Evolutionary conservation across 164 flowering plant genomes (phyloP).

Genomic region (Aristolochia californica): DNA sequence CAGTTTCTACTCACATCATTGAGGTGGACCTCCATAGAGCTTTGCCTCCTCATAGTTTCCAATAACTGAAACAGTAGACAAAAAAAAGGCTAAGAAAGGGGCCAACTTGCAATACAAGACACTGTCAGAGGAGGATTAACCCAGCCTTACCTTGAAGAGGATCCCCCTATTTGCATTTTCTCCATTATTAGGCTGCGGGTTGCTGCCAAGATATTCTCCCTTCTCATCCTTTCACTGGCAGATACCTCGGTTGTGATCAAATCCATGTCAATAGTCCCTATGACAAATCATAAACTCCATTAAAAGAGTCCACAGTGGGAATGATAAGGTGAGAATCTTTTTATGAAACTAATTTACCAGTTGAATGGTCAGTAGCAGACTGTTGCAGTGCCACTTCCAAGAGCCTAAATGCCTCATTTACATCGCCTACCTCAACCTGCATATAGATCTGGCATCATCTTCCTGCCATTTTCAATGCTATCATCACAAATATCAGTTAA

Average conservation of each 20-base stretch:
- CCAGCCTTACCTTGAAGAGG: constrained; percentile 54
- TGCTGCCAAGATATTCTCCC: constrained; percentile 51
- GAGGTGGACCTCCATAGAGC: constrained; percentile 53
- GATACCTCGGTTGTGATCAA: constrained; percentile 96
- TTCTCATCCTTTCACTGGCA: constrained; percentile 88
- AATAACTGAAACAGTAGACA: constrained; percentile 37
- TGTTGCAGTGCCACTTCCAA: constrained; percentile 96
- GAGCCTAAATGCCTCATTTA: constrained; percentile 83
- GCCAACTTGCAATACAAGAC: background rate
- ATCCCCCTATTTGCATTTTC: constrained; percentile 79
- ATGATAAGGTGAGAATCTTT: background rate
- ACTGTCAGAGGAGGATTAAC: background rate
- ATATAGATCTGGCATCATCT: background rate
- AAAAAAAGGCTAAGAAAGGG: no score
- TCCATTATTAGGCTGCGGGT: constrained; percentile 75
- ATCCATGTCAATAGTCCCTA: constrained; percentile 99
- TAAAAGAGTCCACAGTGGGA: background rate
- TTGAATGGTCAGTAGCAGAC: constrained; percentile 94
- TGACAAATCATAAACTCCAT: background rate
- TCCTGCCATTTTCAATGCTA: background rate
- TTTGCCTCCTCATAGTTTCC: constrained; percentile 78
- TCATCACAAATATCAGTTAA: background rate
- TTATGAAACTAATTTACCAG: constrained; percentile 35
- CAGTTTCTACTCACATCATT: constrained; percentile 50
- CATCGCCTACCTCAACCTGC: constrained; percentile 82